These are phyloP conservation scores for Pythium dissotocum DNA, from an alignment of 352 stramenopile species.

Conservation along the genomic window DNA sequence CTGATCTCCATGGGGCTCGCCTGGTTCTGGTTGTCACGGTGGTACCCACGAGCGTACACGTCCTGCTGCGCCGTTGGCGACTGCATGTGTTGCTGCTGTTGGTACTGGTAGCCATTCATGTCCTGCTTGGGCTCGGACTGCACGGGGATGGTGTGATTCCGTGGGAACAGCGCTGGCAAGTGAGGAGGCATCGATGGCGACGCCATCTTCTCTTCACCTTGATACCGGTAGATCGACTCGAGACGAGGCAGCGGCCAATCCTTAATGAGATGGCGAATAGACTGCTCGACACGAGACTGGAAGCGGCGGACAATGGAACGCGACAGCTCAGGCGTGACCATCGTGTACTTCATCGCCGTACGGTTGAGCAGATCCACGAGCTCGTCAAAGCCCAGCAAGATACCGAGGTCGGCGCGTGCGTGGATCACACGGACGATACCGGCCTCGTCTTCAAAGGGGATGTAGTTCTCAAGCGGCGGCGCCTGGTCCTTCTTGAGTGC, in stretches of 20 bases:
- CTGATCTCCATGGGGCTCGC: slow-evolving; percentile 18
- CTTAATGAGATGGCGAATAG: slow-evolving; percentile 58
- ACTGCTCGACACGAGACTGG: slow-evolving; percentile 60
- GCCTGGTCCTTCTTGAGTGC: slow-evolving; percentile 44
- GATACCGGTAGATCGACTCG: slow-evolving; percentile 45
- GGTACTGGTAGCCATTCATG: slow-evolving; percentile 7
- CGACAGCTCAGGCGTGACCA: slow-evolving; percentile 41
- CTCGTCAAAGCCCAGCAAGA: slow-evolving; percentile 66
- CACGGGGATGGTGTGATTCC: slow-evolving; percentile 4
- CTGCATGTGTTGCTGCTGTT: slow-evolving; percentile 12
- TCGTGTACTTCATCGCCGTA: slow-evolving; percentile 60
- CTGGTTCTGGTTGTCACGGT: slow-evolving; percentile 9
- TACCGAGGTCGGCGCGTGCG: slow-evolving; percentile 58
- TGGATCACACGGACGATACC: slow-evolving; percentile 70
- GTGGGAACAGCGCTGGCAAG: slow-evolving; percentile 17
- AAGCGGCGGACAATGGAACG: slow-evolving; percentile 47
- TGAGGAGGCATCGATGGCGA: slow-evolving; percentile 8
- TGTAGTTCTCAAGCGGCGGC: slow-evolving; percentile 55
- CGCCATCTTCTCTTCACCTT: slow-evolving; percentile 23
- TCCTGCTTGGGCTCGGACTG: slow-evolving; percentile 17
- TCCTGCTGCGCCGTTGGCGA: slow-evolving; percentile 8
- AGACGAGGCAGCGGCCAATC: slow-evolving; percentile 50
- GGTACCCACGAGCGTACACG: slow-evolving; percentile 1
- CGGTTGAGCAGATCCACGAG: slow-evolving; percentile 59
- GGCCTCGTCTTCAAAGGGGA: slow-evolving; percentile 65